Base-by-base conservation (phyloP, 2,329 filamentous ascomycete species). In the Pyrenochaeta sp. region DNA sequence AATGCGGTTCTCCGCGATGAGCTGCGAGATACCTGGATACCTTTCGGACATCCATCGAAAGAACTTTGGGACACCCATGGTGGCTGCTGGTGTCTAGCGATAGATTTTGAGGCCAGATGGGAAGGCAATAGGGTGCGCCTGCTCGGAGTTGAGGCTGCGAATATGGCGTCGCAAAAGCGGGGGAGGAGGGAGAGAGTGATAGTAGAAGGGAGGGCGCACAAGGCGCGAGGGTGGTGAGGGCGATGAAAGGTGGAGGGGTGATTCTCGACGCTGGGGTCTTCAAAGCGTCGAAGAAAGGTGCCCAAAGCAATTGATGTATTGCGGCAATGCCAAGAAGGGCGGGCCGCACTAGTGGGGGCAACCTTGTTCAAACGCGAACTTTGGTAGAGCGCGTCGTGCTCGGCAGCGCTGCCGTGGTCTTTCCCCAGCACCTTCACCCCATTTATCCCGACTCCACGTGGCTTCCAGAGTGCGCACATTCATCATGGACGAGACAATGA, bases 31-130 rank as follows among this genome's bases (percentile, higher is more conserved):
- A 58, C 95, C 88, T 50, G 95, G 95, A 85, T 99, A 99, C 68
- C 96, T 90, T 86, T 99, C 96, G 56, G 93, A 97, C 84, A 99
- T 90, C 95, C 96, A 99, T 85, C 95, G 86, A 82, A 97, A 97
- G 83, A 97, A 97, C 75, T 97, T 97, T 74, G 90, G 90, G 63
- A 91, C 88, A 85, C 88, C 87, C 87, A 87, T 85, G 71, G 45
- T 47, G 60, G 61, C 60, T 49, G 61, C 55, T 61, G 45, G 45
- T 43, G 32, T 54, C 49, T 66, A 62, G 49, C 15, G 56, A 63
- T 67, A 48, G 54, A n/a, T n/a, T 47, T 42, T 45, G 53, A 51
- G 29, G 42, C 52, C 58, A 50, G 37, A 39, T 52, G 43, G 37
- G 44, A 48, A 54, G 49, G 46, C 45, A 39, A 44, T 18, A 42